A percentile compares a stretch with the other conserved stretches of the same genome.
Conservation (phyloP, 1,284 basidiomycete species). For the Puccinia triticina region DNA sequence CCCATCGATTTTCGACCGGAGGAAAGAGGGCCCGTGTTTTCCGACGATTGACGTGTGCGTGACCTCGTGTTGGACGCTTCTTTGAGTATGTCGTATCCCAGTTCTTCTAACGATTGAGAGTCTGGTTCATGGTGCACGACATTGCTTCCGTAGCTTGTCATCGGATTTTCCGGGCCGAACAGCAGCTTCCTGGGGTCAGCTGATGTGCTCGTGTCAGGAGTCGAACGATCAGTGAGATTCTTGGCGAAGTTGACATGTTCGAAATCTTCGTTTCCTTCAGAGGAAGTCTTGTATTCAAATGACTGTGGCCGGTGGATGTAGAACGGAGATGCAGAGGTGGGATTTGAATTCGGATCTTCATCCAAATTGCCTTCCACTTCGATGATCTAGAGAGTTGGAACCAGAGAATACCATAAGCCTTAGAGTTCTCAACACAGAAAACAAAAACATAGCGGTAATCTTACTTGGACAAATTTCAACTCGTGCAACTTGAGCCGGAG, state of each 20-base stretch:
- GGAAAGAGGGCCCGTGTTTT: background rate
- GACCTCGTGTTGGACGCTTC: background rate
- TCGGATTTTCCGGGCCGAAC: background rate
- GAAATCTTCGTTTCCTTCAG: background rate
- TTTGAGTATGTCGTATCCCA: background rate
- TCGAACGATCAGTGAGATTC: background rate
- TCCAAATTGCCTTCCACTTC: background rate
- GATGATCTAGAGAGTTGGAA: background rate
- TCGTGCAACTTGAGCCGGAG: constrained; percentile 9
- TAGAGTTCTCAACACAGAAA: background rate
- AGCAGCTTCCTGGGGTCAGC: background rate
- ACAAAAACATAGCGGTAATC: background rate
- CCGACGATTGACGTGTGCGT: background rate
- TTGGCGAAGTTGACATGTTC: background rate
- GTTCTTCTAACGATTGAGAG: constrained; percentile 28
- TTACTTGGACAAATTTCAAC: background rate
- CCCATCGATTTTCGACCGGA: background rate
- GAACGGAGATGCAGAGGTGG: background rate
- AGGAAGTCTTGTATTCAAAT: constrained; percentile 3
- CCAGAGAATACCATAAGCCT: background rate
- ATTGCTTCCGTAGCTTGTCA: background rate
- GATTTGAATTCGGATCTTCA: background rate
- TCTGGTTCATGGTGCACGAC: background rate
- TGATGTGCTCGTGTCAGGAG: background rate
- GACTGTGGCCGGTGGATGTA: background rate